These are phyloP conservation scores for Populus davidiana DNA, from an alignment of 345 rosid genomes.

Conservation along the genomic window DNA sequence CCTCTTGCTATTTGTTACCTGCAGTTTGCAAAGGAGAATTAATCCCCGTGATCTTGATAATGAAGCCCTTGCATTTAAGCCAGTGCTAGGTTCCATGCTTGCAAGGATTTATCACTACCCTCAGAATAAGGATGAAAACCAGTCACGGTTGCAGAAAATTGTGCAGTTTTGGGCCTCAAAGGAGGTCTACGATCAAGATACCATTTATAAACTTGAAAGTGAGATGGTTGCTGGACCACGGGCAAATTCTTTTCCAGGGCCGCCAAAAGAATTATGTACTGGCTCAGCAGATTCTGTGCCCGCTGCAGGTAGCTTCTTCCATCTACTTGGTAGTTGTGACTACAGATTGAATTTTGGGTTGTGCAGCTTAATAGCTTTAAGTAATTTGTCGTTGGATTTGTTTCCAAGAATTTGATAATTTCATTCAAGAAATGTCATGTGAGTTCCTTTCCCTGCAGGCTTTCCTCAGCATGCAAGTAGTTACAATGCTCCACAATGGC, in stretches of 20 bases:
- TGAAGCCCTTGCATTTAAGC: slow-evolving; percentile 90
- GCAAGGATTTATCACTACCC: slow-evolving; percentile 79
- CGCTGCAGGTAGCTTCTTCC: slow-evolving; percentile 27
- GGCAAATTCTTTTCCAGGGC: slow-evolving; percentile 47
- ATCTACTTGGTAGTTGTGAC: background rate
- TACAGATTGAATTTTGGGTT: background rate
- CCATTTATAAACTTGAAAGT: slow-evolving; percentile 65
- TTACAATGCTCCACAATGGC: slow-evolving; percentile 54
- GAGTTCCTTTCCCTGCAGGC: slow-evolving; percentile 18
- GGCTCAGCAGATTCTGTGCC: slow-evolving; percentile 41
- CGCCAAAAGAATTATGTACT: slow-evolving; percentile 48
- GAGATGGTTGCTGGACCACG: slow-evolving; percentile 82
- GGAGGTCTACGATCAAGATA: slow-evolving; percentile 89
- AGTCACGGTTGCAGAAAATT: slow-evolving; percentile 81
- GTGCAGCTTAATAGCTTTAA: background rate
- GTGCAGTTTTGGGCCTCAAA: slow-evolving; percentile 94
- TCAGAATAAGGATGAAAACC: slow-evolving; percentile 83
- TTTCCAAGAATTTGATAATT: background rate
- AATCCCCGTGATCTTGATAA: slow-evolving; percentile 77
- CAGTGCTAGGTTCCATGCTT: slow-evolving; percentile 88
- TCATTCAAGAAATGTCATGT: background rate
- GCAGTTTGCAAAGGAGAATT: slow-evolving; percentile 87
- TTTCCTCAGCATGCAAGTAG: slow-evolving; percentile 26
- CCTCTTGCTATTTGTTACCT: slow-evolving; percentile 12
- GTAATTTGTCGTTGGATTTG: background rate